A percentile compares a stretch with the other conserved stretches of the same genome.
These are phyloP conservation scores for Fistulifera pelliculosa DNA, from an alignment of 108 stramenopile species.

Conservation along the genomic window DNA sequence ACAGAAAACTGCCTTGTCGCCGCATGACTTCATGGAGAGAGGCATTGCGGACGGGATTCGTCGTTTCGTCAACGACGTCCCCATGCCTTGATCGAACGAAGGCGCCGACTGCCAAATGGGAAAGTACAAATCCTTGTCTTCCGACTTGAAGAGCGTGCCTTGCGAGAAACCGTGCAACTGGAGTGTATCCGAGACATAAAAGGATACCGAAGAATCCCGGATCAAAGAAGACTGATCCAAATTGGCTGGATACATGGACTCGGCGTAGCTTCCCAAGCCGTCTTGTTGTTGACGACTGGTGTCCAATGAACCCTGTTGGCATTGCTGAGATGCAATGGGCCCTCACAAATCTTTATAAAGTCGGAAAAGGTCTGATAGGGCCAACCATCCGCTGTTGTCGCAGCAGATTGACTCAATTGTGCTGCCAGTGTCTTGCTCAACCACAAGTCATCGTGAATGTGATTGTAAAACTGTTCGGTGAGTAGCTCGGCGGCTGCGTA, in stretches of 20 bases:
- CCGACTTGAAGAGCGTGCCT: no score
- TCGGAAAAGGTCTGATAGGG: background rate
- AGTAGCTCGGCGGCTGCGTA: background rate
- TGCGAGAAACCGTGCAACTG: no score
- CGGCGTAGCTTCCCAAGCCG: background rate
- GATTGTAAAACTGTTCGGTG: background rate
- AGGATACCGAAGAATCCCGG: no score
- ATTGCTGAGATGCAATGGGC: background rate
- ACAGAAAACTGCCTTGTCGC: background rate
- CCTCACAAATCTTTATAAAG: background rate
- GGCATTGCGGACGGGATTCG: background rate
- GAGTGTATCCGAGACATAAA: no score
- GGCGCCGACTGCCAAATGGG: background rate
- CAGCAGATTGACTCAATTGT: background rate
- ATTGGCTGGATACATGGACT: background rate
- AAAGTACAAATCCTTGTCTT: background rate
- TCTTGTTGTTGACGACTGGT: background rate
- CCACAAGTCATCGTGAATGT: background rate
- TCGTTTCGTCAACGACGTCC: no score
- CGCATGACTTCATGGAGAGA: conserved; percentile 1
- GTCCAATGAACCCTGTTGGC: background rate
- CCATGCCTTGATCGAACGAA: no score
- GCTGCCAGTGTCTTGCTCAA: background rate
- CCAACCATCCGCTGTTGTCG: background rate
- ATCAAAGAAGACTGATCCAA: no score